Percentiles rank a stretch among this genome's conserved stretches.
phyloP scores from a whole-genome alignment of 2,329 filamentous ascomycete species.

The Paraphaeosphaeria sporulosa region DNA sequence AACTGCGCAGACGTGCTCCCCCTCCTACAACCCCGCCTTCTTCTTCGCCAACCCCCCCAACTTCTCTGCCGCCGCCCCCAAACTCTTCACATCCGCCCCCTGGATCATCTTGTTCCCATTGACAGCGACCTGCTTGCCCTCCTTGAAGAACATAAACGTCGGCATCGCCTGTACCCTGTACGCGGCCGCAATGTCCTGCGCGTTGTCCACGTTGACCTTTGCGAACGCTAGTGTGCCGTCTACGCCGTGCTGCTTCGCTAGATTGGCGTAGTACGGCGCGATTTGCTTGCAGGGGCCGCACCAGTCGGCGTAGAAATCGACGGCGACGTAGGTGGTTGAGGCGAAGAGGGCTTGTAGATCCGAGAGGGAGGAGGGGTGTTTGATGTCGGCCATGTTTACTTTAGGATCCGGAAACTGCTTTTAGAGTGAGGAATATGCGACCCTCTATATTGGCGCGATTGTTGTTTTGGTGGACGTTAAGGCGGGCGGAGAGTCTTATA shows the following conservation, averaged over 20 bases:
- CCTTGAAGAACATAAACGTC: not conserved
- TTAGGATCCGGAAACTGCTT: not conserved
- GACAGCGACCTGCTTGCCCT: not conserved
- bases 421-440: not conserved
- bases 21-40: not conserved
- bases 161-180: not conserved
- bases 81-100: not conserved
- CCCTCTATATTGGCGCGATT: not conserved
- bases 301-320: constrained; percentile 9
- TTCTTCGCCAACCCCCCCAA: not conserved
- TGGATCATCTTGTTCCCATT: not conserved
- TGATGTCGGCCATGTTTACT: not conserved
- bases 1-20: not conserved
- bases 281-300: not conserved
- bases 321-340: not conserved
- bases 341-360: not conserved
- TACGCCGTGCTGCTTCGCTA: not conserved
- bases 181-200: not conserved
- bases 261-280: not conserved
- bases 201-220: not conserved
- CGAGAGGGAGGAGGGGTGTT: not conserved
- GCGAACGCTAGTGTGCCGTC: not conserved
- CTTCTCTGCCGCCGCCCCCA: not conserved
- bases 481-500: not conserved
- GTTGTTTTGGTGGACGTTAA: not conserved